Conservation (phyloP, 345 rosid genomes). For the Cardamine chenopodiifolia region DNA sequence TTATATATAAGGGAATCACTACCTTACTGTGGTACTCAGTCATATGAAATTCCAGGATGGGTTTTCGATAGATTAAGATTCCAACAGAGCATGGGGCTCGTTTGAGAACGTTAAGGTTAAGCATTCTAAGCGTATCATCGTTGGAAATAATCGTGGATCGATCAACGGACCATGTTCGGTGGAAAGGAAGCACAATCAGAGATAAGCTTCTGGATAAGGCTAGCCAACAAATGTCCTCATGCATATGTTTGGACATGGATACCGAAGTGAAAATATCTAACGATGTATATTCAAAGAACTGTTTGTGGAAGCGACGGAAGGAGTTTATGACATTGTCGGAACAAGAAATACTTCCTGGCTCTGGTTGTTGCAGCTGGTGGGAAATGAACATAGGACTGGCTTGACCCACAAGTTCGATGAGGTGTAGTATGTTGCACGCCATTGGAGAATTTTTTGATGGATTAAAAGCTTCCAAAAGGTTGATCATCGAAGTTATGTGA, state of each 20-base stretch:
- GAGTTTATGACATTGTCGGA: conserved; percentile 49
- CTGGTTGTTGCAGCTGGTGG: conserved; percentile 47
- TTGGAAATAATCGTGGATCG: conserved; percentile 45
- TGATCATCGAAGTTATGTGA: conserved; percentile 39
- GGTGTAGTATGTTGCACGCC: conserved; percentile 51
- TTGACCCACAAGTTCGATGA: conserved; percentile 54
- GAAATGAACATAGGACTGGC: conserved; percentile 54
- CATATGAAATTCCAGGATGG: conserved; percentile 6
- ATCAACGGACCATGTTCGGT: conserved; percentile 51
- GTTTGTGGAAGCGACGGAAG: conserved; percentile 26
- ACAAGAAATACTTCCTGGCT: conserved; percentile 28
- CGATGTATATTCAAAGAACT: background rate
- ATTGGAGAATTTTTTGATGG: conserved; percentile 46
- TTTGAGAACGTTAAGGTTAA: conserved; percentile 51
- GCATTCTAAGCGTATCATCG: conserved; percentile 30
- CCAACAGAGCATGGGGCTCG: conserved; percentile 70
- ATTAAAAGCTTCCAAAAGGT: conserved; percentile 35
- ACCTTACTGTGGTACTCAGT: conserved; percentile 20
- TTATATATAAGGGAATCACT: background rate
- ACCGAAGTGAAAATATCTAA: conserved; percentile 39
- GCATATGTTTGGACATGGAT: conserved; percentile 47
- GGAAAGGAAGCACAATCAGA: conserved; percentile 64
- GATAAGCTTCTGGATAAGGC: conserved; percentile 48
- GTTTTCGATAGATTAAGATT: conserved; percentile 46
- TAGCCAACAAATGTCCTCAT: conserved; percentile 60